Percentiles rank a stretch among this genome's conserved stretches.
phyloP scores from a whole-genome alignment of 129 eudicot species.

The Pittosporum tobira region DNA sequence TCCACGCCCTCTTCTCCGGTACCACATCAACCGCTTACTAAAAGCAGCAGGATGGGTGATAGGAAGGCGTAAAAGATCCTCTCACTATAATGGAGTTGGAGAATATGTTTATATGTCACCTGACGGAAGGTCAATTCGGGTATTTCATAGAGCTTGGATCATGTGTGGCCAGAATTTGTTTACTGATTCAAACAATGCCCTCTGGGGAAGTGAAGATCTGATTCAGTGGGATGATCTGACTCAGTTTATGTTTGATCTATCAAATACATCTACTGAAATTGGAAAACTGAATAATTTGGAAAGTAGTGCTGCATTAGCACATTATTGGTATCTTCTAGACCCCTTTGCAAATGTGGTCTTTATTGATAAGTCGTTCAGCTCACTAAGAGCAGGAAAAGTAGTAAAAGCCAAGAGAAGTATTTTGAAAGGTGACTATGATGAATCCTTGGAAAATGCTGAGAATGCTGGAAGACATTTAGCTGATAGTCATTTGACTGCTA shows the following conservation, averaged over 20 bases:
- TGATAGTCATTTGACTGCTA: too few relatives aligned
- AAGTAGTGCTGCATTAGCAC: conserved; percentile 41
- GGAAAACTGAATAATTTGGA: conserved; percentile 32
- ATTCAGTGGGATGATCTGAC: conserved; percentile 44
- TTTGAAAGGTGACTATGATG: conserved; percentile 20
- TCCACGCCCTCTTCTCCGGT: conserved; percentile 70
- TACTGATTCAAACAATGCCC: conserved; percentile 21
- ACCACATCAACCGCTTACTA: conserved; percentile 51
- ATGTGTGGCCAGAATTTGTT: conserved; percentile 54
- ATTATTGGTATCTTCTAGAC: conserved; percentile 73
- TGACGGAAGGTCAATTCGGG: conserved; percentile 78
- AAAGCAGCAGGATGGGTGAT: conserved; percentile 77
- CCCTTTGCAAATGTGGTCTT: conserved; percentile 84
- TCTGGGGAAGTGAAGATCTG: conserved; percentile 25
- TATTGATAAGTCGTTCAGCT: conserved; percentile 47
- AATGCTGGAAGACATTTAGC: too few relatives aligned
- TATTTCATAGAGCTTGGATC: conserved; percentile 72
- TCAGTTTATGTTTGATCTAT: conserved; percentile 55
- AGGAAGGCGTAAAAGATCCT: conserved; percentile 63
- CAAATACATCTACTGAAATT: conserved; percentile 33
- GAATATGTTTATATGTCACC: conserved; percentile 77
- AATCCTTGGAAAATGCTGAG: too few relatives aligned
- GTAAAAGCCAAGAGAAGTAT: conserved; percentile 41
- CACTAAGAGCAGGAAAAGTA: conserved; percentile 54
- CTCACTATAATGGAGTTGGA: conserved; percentile 45